phyloP scores from a whole-genome alignment of 371 early-diverging fungal genomes.

The Mortierella sp. region DNA sequence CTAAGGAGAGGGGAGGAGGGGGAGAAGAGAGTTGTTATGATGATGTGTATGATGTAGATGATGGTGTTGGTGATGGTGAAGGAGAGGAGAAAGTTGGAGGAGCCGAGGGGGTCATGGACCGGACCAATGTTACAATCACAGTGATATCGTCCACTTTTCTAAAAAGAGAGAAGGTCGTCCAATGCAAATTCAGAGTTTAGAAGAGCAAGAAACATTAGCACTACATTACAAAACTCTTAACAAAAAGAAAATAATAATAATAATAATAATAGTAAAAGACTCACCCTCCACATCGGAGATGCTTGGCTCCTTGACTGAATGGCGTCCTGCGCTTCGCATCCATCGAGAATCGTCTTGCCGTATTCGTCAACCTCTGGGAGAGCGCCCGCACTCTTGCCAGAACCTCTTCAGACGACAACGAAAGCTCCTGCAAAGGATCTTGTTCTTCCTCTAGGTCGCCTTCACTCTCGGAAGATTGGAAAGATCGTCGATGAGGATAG shows the following conservation, averaged over 20 bases:
- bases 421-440: not conserved
- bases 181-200: too few relatives aligned
- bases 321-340: conserved; percentile 55
- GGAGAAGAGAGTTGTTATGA: not conserved
- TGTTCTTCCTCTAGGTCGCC: not conserved
- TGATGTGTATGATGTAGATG: too few relatives aligned
- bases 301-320: conserved; percentile 16
- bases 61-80: not conserved
- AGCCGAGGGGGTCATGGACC: not conserved
- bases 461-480: conserved; percentile 13
- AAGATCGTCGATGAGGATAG: conserved; percentile 11
- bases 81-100: not conserved
- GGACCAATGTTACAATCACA: conserved; percentile 37
- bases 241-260: not conserved
- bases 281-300: conserved; percentile 20
- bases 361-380: conserved; percentile 60
- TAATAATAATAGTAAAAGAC: not conserved
- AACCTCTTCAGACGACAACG: conserved; percentile 38
- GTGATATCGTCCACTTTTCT: conserved; percentile 58
- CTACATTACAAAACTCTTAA: not conserved
- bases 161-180: too few relatives aligned
- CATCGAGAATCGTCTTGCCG: conserved; percentile 58
- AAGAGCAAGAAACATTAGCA: not conserved
- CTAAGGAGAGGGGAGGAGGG: not conserved
- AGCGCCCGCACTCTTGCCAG: conserved; percentile 57